These are phyloP conservation scores for Xylaria digitata DNA, from an alignment of 2,329 filamentous ascomycete species.

Conservation along the genomic window DNA sequence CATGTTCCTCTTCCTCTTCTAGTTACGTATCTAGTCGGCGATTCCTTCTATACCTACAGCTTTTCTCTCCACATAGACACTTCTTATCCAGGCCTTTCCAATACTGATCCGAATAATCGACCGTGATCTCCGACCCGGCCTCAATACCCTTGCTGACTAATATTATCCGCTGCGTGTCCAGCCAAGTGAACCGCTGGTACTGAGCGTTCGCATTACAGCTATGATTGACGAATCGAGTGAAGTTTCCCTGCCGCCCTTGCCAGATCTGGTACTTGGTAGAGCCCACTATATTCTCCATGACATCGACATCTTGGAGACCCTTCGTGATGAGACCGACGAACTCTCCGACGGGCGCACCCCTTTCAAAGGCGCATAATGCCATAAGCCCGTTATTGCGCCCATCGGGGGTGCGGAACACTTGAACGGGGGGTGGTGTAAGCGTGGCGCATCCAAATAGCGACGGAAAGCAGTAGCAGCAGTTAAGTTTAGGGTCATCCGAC, in stretches of 20 bases:
- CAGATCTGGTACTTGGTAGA: constrained; percentile 65
- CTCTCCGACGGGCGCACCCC: constrained; percentile 64
- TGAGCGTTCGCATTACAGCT: constrained; percentile 68
- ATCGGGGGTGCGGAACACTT: constrained; percentile 63
- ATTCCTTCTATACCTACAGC: constrained; percentile 57
- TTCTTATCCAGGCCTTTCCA: constrained; percentile 66
- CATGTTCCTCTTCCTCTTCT: neutral
- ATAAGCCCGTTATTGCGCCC: constrained; percentile 66
- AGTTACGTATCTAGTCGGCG: neutral
- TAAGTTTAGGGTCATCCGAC: constrained; percentile 60
- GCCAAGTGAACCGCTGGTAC: constrained; percentile 67
- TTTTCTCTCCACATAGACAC: constrained; percentile 64
- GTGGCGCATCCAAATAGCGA: constrained; percentile 61
- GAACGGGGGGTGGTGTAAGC: constrained; percentile 56
- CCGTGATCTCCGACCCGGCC: constrained; percentile 65
- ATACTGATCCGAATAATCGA: constrained; percentile 69
- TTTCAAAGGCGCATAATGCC: constrained; percentile 60
- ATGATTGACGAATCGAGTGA: constrained; percentile 69
- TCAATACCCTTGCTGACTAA: constrained; percentile 66
- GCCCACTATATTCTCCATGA: constrained; percentile 61
- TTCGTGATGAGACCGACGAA: constrained; percentile 67
- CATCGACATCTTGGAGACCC: constrained; percentile 63
- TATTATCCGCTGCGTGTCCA: constrained; percentile 65
- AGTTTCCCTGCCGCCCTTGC: constrained; percentile 67
- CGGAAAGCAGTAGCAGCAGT: constrained; percentile 65